Conservation (phyloP, 352 stramenopile species). For the Pythium dissimile region DNA sequence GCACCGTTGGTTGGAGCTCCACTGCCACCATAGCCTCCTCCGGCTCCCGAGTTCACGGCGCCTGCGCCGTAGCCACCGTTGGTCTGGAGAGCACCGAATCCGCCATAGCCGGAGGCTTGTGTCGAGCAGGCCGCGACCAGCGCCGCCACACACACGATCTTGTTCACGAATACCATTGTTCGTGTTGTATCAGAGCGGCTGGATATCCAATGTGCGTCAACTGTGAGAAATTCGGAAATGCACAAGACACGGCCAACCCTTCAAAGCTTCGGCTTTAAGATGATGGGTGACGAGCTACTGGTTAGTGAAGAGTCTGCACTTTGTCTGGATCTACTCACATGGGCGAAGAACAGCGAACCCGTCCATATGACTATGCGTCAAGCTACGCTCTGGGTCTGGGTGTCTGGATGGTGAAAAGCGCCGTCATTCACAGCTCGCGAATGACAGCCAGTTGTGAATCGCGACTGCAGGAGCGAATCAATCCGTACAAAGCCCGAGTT, state of each 20-base stretch:
- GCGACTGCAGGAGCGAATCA: no score
- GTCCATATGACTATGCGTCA: neutral
- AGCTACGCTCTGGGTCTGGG: neutral
- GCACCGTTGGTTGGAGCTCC: neutral
- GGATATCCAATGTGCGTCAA: no score
- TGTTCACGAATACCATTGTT: conserved; percentile 15
- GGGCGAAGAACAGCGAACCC: neutral
- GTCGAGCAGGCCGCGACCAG: conserved; percentile 2
- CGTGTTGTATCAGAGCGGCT: neutral
- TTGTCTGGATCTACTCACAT: neutral
- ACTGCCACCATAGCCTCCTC: neutral
- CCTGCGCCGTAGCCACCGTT: neutral
- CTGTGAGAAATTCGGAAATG: no score
- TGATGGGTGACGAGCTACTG: neutral
- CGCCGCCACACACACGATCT: neutral
- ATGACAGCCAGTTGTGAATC: no score
- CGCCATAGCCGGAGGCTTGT: neutral
- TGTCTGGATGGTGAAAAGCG: neutral
- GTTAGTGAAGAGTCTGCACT: neutral
- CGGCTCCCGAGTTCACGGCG: neutral
- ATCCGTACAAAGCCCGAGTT: no score
- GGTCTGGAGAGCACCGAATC: neutral
- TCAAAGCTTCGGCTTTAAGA: no score
- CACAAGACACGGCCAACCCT: neutral
- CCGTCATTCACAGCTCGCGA: neutral